Evolutionary conservation across 2,329 filamentous ascomycete genomes (phyloP), one percentile per base, ranked within the genome.

Genomic region (Falciphora oryzae): DNA sequence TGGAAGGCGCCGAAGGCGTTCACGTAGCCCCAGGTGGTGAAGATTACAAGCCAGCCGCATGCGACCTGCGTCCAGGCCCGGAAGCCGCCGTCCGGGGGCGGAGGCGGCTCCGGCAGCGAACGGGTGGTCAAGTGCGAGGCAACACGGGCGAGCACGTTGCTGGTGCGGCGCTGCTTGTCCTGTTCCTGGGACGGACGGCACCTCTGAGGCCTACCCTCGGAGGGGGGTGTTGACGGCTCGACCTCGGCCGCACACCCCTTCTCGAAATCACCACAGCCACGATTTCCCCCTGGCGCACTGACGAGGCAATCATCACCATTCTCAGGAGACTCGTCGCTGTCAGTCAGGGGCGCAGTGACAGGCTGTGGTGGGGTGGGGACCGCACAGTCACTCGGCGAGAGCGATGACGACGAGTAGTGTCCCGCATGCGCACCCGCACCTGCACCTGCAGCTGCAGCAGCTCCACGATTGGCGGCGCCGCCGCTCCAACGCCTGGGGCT

Each of bases 1-100:
- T 85, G 82, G 68, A 83, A 85, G 35, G 80, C 75, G n/a, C 81
- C 81, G 63, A 83, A 85, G 1, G 80, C 82, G 71, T 83, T 83
- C 64, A 82, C 76, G 68, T 80, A 80, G 44, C 83, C 82, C 80
- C 80, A 81, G 3, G 80, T 81, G 64, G 79, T 79, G 72, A 78
- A 78, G 56, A 81, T 74, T 31, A 78, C 74, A 4, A 82, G 66
- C 69, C 81, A 79, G 0, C 68, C 72, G 56, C 73, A 73, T 14
- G 76, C 65, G 57, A 74, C 76, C 75, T 68, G 59, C 11, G 63
- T 66, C 80, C 80, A 82, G 4, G 80, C 80, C 18, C 71, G 69
- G 59, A 70, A 69, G 5, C 80, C 81, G 18, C 79, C 80, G 28
- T 83, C 79, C 0, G 81, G 80, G 7, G 80, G 61, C 8, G 61